Evolutionary conservation across 179 eudicot genomes (phyloP), one percentile per base, ranked within the genome.

Genomic region (Vitellaria paradoxa): DNA sequence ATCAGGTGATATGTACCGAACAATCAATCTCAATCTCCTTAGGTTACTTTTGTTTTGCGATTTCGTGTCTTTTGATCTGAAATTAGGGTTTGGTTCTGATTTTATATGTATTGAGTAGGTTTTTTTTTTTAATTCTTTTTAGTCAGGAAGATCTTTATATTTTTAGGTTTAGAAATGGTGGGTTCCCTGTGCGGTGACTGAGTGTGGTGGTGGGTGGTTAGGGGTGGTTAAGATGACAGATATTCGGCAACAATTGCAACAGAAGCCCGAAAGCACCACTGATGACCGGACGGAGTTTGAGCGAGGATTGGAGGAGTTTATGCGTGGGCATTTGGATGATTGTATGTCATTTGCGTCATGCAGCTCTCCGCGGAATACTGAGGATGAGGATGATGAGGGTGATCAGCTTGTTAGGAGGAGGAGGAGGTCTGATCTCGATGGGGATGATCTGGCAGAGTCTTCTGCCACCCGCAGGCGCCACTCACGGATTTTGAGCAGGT

Each of bases 391-490:
- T 17, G 97, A 96, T 40, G 98, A 91, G 65, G 87, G 86, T 62
- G 97, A 94, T 37, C 96, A 88, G 83, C 94, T 96, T 65, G 86
- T 89, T 30, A 84, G 99, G 11, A 89, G 98, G 75, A 85, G 99
- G 75, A 83, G 98, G 24, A 84, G 99, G 86, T 94, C 99, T 21
- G 96, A 92, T 77, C 92, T 96, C 14, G 98, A 94, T 65, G 98
- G 94, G 20, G 99, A 94, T 86, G 98, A 96, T 84, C 85, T 96
- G 45, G 98, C 99, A 0, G 99, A 96, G 81, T 89, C 99, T 50
- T 94, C 99, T 75, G 97, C 98, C 11, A 98, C 99, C 53, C 86
- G 99, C 78, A 87, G 98, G 81, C 85, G 98, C 21, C 99, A 94
- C 62, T 94, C 98, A 0, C 76, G 94, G 83, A 92, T 93, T 57